Evolutionary conservation across 306 rosid genomes (phyloP).

Genomic region (Vigna reflexopilosa): DNA sequence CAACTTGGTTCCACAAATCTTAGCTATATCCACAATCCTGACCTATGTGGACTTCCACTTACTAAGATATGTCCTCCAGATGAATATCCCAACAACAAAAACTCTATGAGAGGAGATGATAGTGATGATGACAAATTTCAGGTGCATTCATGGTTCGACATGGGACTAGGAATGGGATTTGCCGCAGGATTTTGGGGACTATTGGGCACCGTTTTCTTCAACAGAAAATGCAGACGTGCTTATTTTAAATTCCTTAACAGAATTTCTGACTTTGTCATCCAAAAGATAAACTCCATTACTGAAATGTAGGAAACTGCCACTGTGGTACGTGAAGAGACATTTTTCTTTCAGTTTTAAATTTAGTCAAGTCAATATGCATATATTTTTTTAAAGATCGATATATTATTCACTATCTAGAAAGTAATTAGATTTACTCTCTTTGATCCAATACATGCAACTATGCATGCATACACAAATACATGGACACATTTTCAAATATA

Average conservation of each 20-base stretch:
- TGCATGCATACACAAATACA: too few relatives aligned
- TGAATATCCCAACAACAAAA: background rate
- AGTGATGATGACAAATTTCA: background rate
- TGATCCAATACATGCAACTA: too few relatives aligned
- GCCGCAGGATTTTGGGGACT: constrained; percentile 19
- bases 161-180: constrained; percentile 43
- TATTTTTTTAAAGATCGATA: too few relatives aligned
- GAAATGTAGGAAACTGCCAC: too few relatives aligned
- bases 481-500: too few relatives aligned
- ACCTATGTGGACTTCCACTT: constrained; percentile 45
- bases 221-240: constrained; percentile 27
- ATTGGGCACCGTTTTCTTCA: constrained; percentile 14
- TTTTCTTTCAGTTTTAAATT: too few relatives aligned
- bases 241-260: constrained; percentile 11
- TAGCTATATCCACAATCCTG: constrained; percentile 1
- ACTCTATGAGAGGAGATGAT: background rate
- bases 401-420: too few relatives aligned
- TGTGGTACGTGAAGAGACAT: too few relatives aligned
- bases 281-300: background rate
- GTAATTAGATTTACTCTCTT: too few relatives aligned
- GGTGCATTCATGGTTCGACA: background rate
- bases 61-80: background rate
- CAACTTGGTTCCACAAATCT: constrained; percentile 33
- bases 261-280: background rate
- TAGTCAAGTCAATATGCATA: too few relatives aligned